Base-by-base conservation (phyloP, 169 alveolate genomes). In the Cryptosporidium baileyi region DNA sequence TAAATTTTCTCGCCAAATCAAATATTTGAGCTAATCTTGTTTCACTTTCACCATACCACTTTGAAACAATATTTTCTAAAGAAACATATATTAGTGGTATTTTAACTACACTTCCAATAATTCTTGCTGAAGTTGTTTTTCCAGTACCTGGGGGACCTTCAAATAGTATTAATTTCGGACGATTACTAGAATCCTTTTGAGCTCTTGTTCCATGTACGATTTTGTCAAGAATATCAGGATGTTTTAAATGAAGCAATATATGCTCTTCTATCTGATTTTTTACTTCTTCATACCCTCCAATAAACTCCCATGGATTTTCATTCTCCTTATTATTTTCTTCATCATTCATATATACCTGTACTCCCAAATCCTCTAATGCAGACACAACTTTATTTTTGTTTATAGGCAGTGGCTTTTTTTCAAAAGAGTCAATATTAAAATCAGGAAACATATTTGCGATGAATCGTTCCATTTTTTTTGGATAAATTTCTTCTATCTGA, bases 71-170 rank as follows among this genome's bases (percentile, higher is more conserved):
- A 7, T 93, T 82, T 59, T 94, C 97, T 11, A 94, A 88, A 3
- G 96, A 95, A 85, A 94, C 91, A 82, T 94, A 94, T 26, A 94
- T 91, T 44, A 94, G 60, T 1, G 97, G 97, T 7, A 93, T 90
- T 24, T 91, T 81, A 26, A 93, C 94, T 60, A 92, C 80, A 24
- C 90, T 60, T 30, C 96, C 90, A 4, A 94, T 94, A 49, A 94
- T 93, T 67, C 93, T 93, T 6, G 97, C 97, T n/a, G 94, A 90
- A n/a, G 97, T 92, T 17, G 97, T 94, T 67, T 94, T 94, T 1
- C 97, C 97, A 57, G 96, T 93, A 15, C 97, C 97, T 40, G 97
- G 97, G 28, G 97, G 97, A 0, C 97, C 97, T 89, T 94, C 97
- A 80, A 94, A 94, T 22, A 94, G 80, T 3, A 94, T 93, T 24